Conservation (phyloP, 2,329 filamentous ascomycete genomes). For the Mycosphaerella sp. region DNA sequence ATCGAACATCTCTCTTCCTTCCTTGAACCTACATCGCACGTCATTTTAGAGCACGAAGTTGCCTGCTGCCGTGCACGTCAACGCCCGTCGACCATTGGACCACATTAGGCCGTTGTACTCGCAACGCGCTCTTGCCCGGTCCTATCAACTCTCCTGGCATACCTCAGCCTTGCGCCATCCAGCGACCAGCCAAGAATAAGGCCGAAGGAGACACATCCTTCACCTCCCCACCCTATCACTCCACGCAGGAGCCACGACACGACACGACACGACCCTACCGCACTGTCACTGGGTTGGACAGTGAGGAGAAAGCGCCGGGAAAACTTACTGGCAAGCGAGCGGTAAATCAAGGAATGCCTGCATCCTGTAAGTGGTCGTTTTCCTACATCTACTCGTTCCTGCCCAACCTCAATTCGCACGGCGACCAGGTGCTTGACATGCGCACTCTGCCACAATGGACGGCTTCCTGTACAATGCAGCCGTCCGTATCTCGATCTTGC, state of each 20-base stretch:
- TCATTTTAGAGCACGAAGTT: conserved; percentile 20
- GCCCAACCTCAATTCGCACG: not conserved
- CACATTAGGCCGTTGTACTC: conserved; percentile 7
- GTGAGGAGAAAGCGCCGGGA: conserved; percentile 18
- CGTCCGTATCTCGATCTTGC: conserved; percentile 1
- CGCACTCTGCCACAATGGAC: not conserved
- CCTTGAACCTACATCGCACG: conserved; percentile 15
- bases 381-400: conserved; percentile 16
- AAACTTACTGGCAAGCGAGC: conserved; percentile 20
- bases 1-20: conserved; percentile 3
- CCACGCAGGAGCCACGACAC: conserved; percentile 13
- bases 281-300: conserved; percentile 14
- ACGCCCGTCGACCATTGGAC: conserved; percentile 16
- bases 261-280: conserved; percentile 8
- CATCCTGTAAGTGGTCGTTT: conserved; percentile 27
- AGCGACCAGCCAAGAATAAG: conserved; percentile 15
- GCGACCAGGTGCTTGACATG: not conserved
- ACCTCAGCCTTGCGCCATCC: not conserved
- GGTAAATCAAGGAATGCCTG: conserved; percentile 27
- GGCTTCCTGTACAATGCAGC: not conserved
- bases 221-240: conserved; percentile 4
- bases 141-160: conserved; percentile 16
- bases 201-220: conserved; percentile 17
- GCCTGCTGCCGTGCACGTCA: conserved; percentile 18
- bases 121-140: conserved; percentile 10